Percentiles rank a stretch among this genome's conserved stretches.
Evolutionary conservation across 768 basidiomycete genomes (phyloP).

Genomic region (Tremella yokohamensis): DNA sequence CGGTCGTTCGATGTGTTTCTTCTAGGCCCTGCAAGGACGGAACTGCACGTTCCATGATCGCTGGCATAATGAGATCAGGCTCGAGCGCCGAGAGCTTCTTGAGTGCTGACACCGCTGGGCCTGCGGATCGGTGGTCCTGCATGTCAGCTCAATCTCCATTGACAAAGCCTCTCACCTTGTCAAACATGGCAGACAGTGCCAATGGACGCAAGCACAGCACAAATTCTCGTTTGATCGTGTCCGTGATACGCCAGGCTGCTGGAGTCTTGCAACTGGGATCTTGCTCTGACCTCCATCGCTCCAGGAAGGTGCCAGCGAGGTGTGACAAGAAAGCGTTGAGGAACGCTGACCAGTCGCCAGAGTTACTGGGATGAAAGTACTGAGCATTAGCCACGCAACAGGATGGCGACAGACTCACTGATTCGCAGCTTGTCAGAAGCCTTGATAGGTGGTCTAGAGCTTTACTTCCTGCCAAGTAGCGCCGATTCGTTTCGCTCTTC

Average conservation of each 20-base stretch:
- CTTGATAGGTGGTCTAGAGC: conserved; percentile 81
- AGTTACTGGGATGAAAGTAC: conserved; percentile 87
- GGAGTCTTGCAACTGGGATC: conserved; percentile 77
- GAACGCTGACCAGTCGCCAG: conserved; percentile 69
- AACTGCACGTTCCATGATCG: conserved; percentile 75
- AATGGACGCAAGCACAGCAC: conserved; percentile 78
- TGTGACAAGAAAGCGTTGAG: conserved; percentile 67
- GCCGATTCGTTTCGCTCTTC: conserved; percentile 53
- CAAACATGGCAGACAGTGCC: conserved; percentile 83
- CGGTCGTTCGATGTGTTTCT: conserved; percentile 81
- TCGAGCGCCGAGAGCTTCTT: conserved; percentile 81
- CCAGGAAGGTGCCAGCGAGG: conserved; percentile 78
- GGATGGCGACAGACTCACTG: conserved; percentile 39
- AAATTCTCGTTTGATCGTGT: conserved; percentile 73
- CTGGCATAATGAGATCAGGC: conserved; percentile 76
- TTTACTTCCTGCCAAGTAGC: conserved; percentile 75
- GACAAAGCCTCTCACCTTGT: conserved; percentile 54
- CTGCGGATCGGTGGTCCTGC: conserved; percentile 64
- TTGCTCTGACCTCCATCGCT: conserved; percentile 69
- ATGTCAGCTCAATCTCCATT: background rate
- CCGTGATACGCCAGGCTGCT: conserved; percentile 69
- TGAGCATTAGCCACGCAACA: background rate
- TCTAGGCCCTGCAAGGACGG: conserved; percentile 84
- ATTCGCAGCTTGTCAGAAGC: conserved; percentile 79
- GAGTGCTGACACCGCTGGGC: conserved; percentile 72